Conservation (phyloP, 2,329 filamentous ascomycete genomes). For the Dactylellina sp. region DNA sequence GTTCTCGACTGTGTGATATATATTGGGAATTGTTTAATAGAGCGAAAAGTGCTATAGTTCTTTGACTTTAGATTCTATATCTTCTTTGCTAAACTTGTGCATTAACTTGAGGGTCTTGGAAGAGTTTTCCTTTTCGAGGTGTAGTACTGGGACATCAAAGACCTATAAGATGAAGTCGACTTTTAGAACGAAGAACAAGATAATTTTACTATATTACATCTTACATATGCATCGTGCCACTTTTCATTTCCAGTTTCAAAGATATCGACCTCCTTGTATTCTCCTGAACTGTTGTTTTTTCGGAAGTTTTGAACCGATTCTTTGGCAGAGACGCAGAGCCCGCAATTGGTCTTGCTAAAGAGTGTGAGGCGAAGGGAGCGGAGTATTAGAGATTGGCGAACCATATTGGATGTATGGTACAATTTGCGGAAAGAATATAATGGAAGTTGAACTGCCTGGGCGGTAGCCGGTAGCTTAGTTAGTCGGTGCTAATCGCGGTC, state of each 20-base stretch:
- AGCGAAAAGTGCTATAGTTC: constrained; percentile 8
- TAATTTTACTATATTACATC: not conserved
- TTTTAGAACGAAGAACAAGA: not conserved
- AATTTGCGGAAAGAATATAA: too few relatives aligned
- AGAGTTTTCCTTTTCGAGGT: constrained; percentile 29
- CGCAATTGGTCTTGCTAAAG: constrained; percentile 45
- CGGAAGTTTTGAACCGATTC: constrained; percentile 17
- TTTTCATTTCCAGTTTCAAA: constrained; percentile 29
- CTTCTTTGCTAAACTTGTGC: constrained; percentile 33
- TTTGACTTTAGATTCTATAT: constrained; percentile 30
- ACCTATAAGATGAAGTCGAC: constrained; percentile 10
- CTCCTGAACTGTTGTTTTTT: constrained; percentile 13
- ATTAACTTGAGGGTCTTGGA: constrained; percentile 42
- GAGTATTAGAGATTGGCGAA: constrained; percentile 18
- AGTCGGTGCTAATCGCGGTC: not conserved
- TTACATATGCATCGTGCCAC: constrained; percentile 54
- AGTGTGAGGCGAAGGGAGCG: constrained; percentile 40
- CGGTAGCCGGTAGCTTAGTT: too few relatives aligned
- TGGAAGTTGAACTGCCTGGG: too few relatives aligned
- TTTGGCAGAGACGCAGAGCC: constrained; percentile 38
- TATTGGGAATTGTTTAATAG: too few relatives aligned
- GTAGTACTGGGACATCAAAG: constrained; percentile 46
- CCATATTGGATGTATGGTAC: not conserved
- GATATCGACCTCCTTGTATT: constrained; percentile 37
- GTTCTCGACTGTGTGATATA: too few relatives aligned